Conservation (phyloP, 441 rosid genomes). For the Pelargonium myrrhifolium region DNA sequence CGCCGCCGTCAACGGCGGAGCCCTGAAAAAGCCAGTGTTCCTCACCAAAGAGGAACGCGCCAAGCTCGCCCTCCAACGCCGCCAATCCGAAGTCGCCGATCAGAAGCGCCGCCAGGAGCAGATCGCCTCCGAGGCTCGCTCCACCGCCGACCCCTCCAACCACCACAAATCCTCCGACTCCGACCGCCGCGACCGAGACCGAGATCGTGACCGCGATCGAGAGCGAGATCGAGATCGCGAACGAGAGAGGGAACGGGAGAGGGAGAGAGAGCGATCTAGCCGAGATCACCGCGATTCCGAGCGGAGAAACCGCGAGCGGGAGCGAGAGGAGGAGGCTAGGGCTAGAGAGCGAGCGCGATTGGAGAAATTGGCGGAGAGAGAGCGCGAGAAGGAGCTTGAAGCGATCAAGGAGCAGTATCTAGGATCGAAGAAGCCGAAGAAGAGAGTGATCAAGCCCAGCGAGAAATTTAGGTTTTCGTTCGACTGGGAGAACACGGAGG, state of each 20-base stretch:
- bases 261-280: not conserved
- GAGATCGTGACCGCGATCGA: conserved; percentile 24
- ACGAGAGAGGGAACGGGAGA: conserved; percentile 26
- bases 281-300: conserved; percentile 23
- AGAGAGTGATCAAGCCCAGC: conserved; percentile 85
- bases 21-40: conserved; percentile 52
- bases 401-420: conserved; percentile 79
- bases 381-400: conserved; percentile 68
- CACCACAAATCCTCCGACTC: conserved; percentile 28
- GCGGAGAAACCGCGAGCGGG: conserved; percentile 50
- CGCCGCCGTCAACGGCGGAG: conserved; percentile 16
- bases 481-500: conserved; percentile 93
- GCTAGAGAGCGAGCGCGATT: conserved; percentile 52
- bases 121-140: too few species aligned
- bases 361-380: conserved; percentile 72
- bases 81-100: conserved; percentile 49
- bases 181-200: conserved; percentile 33
- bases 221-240: conserved; percentile 28
- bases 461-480: conserved; percentile 92
- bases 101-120: conserved; percentile 49
- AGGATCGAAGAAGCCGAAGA: conserved; percentile 85
- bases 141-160: too few species aligned
- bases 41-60: conserved; percentile 75
- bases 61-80: conserved; percentile 72
- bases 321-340: conserved; percentile 45